Evolutionary conservation across 2,329 filamentous ascomycete species (phyloP).

Genomic region (Fusarium sp.): DNA sequence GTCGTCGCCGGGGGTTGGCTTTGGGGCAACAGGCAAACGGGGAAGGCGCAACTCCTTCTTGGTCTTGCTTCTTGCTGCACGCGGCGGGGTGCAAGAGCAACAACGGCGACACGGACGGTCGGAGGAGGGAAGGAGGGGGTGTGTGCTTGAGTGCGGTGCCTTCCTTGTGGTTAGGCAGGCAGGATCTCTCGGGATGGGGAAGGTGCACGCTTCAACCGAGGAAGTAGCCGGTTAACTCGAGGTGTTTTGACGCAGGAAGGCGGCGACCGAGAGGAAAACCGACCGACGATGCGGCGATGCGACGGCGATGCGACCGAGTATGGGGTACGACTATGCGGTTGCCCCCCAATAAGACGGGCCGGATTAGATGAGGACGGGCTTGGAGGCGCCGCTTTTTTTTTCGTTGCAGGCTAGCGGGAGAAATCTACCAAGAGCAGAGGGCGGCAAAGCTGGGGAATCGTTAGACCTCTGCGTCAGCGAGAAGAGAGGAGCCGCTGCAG

Average conservation of each 20-base stretch:
- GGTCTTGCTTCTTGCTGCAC: constrained; percentile 24
- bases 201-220: constrained; percentile 44
- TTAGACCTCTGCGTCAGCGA: constrained; percentile 27
- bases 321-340: constrained; percentile 34
- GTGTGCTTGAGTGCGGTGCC: constrained; percentile 2
- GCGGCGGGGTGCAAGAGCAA: constrained; percentile 30
- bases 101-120: constrained; percentile 29
- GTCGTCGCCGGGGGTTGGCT: constrained; percentile 41
- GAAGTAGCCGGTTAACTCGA: constrained; percentile 44
- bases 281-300: constrained; percentile 46
- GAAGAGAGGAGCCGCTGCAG: constrained; percentile 19
- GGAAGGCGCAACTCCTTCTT: constrained; percentile 25
- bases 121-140: constrained; percentile 21
- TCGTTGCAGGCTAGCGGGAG: constrained; percentile 12
- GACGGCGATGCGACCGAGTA: constrained; percentile 33
- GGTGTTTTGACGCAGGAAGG: constrained; percentile 23
- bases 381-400: constrained; percentile 43
- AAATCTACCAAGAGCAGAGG: constrained; percentile 11
- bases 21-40: constrained; percentile 25
- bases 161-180: constrained; percentile 31
- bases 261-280: constrained; percentile 47
- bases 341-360: constrained; percentile 48
- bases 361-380: constrained; percentile 46
- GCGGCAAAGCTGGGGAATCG: constrained; percentile 43
- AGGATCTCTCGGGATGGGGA: constrained; percentile 16